These are phyloP conservation scores for Apocynum venetum DNA, from an alignment of 257 asterid genomes.

Conservation along the genomic window DNA sequence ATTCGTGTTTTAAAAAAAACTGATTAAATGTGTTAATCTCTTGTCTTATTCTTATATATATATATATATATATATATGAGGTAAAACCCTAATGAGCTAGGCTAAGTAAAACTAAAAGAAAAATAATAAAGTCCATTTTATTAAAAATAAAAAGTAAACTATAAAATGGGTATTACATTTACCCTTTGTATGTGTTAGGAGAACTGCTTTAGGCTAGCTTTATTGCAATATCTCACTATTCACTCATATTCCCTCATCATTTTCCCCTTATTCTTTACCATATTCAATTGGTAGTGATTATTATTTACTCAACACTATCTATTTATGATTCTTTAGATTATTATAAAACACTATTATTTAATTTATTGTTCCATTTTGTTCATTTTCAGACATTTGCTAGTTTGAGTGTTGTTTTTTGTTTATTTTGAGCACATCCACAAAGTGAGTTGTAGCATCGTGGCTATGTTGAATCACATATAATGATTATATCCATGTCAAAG, in stretches of 20 bases:
- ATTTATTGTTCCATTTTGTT: neutral
- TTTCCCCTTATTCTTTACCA: neutral
- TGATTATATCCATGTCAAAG: too few species aligned
- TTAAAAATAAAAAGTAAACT: too few species aligned
- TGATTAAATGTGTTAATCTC: too few species aligned
- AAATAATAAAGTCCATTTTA: too few species aligned
- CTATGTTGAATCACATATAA: too few species aligned
- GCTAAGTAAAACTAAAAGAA: too few species aligned
- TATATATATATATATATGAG: too few species aligned
- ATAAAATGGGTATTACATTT: slow-evolving; percentile 39
- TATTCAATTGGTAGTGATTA: neutral
- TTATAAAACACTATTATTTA: slow-evolving; percentile 1
- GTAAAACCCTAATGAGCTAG: too few species aligned
- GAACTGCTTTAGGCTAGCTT: slow-evolving; percentile 92
- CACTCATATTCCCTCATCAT: neutral
- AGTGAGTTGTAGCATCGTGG: too few species aligned
- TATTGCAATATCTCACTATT: slow-evolving; percentile 5
- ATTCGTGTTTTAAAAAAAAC: too few species aligned
- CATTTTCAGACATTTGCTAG: slow-evolving; percentile 81
- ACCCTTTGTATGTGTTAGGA: slow-evolving; percentile 91
- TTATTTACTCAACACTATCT: neutral
- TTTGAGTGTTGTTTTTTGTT: slow-evolving; percentile 68
- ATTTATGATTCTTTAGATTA: neutral
- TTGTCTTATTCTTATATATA: too few species aligned
- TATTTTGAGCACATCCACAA: too few species aligned